Percentiles rank a stretch among this genome's conserved stretches.
Evolutionary conservation across 768 basidiomycete genomes (phyloP).

Genomic region (Lactifluus subvellereus): DNA sequence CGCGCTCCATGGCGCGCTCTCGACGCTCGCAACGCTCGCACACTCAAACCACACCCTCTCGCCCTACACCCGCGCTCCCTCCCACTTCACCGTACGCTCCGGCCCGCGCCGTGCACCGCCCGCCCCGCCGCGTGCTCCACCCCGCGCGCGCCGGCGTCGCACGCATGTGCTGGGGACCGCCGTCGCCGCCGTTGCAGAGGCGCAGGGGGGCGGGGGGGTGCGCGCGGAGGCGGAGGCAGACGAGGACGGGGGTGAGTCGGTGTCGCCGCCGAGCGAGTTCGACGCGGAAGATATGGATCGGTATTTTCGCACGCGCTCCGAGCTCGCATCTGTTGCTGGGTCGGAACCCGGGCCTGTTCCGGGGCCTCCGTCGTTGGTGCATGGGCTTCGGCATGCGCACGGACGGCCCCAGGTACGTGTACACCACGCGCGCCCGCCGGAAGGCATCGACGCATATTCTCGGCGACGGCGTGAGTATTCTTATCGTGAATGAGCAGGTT

Average conservation of each 20-base stretch:
- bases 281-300: conserved; percentile 68
- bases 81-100: conserved; percentile 89
- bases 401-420: background rate
- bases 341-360: background rate
- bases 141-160: conserved; percentile 74
- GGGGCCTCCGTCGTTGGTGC: background rate
- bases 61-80: conserved; percentile 85
- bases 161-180: conserved; percentile 37
- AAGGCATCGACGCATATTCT: background rate
- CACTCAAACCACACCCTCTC: conserved; percentile 91
- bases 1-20: conserved; percentile 63
- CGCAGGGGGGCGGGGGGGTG: conserved; percentile 18
- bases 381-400: conserved; percentile 3
- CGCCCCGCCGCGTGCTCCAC: conserved; percentile 44
- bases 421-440: background rate
- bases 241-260: conserved; percentile 14
- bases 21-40: conserved; percentile 79
- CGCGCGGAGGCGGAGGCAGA: background rate
- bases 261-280: conserved; percentile 42
- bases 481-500: background rate
- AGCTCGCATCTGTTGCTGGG: conserved; percentile 13
- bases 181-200: background rate
- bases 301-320: conserved; percentile 51
- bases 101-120: conserved; percentile 53
- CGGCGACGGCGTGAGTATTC: conserved; percentile 4